phyloP scores from a whole-genome alignment of 345 rosid genomes.

The Lepidium didymum region DNA sequence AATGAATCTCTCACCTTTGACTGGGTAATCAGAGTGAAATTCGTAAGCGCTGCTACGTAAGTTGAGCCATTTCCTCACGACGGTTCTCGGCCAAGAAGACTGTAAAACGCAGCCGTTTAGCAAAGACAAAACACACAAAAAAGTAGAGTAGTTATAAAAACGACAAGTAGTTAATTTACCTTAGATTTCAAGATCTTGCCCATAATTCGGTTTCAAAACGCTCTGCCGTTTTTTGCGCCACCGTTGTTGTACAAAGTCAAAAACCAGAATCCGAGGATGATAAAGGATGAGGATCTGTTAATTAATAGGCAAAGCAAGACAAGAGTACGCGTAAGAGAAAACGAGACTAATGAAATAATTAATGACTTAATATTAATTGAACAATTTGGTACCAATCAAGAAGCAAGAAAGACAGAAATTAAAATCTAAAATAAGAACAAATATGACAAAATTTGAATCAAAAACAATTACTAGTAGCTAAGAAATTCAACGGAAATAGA shows the following conservation, averaged over 20 bases:
- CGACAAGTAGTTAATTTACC: conserved; percentile 31
- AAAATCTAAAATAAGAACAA: conserved; percentile 15
- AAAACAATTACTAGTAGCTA: conserved; percentile 18
- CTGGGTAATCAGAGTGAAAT: conserved; percentile 61
- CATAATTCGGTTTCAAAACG: conserved; percentile 31
- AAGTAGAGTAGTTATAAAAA: not conserved
- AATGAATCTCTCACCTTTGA: conserved; percentile 35
- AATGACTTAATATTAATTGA: conserved; percentile 7
- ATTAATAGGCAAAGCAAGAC: conserved; percentile 12
- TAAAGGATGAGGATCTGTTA: conserved; percentile 28
- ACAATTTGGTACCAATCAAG: conserved; percentile 27
- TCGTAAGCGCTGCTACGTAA: conserved; percentile 57
- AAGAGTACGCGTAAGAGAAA: conserved; percentile 4
- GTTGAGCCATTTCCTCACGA: conserved; percentile 81
- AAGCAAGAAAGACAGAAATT: conserved; percentile 22
- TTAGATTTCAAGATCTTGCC: conserved; percentile 44
- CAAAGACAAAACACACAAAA: not conserved
- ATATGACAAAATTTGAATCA: conserved; percentile 2
- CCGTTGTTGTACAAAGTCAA: conserved; percentile 27
- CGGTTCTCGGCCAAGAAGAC: conserved; percentile 72
- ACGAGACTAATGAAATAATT: not conserved
- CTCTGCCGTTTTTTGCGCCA: conserved; percentile 29
- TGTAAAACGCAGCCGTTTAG: conserved; percentile 18
- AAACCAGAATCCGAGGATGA: conserved; percentile 19
- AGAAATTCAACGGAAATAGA: conserved; percentile 24